Evolutionary conservation across 208 protist genomes (phyloP).

Genomic region (Acanthamoeba lenticulata): DNA sequence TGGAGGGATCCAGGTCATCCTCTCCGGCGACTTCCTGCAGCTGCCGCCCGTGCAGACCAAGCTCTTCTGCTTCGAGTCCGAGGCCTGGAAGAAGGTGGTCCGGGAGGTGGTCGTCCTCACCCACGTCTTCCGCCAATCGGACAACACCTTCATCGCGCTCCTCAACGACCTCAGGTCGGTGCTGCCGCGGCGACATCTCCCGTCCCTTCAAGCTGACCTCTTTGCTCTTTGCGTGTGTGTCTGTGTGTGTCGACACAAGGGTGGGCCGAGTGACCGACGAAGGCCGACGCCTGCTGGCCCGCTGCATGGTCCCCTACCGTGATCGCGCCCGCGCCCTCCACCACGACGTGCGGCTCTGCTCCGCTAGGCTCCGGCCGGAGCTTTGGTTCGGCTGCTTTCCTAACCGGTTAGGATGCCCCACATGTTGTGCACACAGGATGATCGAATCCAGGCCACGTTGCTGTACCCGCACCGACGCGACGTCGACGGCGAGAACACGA

Average conservation of each 20-base stretch:
- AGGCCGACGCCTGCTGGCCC: not conserved
- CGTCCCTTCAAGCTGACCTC: too few species aligned
- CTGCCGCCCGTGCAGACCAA: conserved; percentile 37
- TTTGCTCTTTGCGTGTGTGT: too few species aligned
- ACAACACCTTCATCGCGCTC: conserved; percentile 52
- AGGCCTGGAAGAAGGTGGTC: conserved; percentile 5
- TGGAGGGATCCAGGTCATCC: conserved; percentile 76
- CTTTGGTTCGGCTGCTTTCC: not conserved
- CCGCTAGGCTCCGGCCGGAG: not conserved
- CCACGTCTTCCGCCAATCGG: conserved; percentile 49
- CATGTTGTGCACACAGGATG: not conserved
- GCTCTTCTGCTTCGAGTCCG: conserved; percentile 53
- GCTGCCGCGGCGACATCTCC: not conserved
- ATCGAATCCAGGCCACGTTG: conserved; percentile 17
- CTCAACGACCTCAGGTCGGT: conserved; percentile 14
- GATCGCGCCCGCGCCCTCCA: not conserved
- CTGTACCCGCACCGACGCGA: conserved; percentile 32
- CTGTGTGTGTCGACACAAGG: not conserved
- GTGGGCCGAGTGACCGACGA: conserved; percentile 1
- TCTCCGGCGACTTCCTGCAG: conserved; percentile 77
- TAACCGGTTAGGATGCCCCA: too few species aligned
- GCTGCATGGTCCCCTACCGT: conserved; percentile 42
- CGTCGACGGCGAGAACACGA: conserved; percentile 48
- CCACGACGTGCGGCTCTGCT: not conserved
- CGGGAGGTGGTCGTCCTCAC: conserved; percentile 14